Conservation (phyloP, 305 asterid genomes). For the Nicotiana rustica region DNA sequence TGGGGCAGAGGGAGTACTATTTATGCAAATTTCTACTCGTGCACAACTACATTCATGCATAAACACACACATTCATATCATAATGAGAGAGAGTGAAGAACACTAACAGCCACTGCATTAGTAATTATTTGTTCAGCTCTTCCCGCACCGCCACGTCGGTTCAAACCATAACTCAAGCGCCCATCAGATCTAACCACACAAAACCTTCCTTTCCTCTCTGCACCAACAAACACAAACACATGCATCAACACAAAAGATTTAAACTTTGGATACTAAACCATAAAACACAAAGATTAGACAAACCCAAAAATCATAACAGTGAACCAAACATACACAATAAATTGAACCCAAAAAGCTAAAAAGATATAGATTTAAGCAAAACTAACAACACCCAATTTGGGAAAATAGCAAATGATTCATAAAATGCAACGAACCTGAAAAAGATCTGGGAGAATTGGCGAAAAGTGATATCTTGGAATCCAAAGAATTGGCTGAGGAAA, state of each 20-base stretch:
- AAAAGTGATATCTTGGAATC: constrained; percentile 40
- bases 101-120: constrained; percentile 73
- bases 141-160: constrained; percentile 36
- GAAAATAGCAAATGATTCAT: constrained; percentile 26
- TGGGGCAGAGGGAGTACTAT: no score
- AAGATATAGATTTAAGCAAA: not conserved
- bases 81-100: constrained; percentile 1
- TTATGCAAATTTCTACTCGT: no score
- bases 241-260: not conserved
- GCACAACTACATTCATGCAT: no score
- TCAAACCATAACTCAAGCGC: constrained; percentile 48
- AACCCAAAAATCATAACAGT: not conserved
- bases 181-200: constrained; percentile 52
- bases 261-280: not conserved
- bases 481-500: constrained; percentile 48
- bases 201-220: constrained; percentile 55
- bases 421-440: constrained; percentile 45
- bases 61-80: not conserved
- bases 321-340: not conserved
- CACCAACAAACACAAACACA: constrained; percentile 23
- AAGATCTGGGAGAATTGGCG: constrained; percentile 43
- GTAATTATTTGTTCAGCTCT: constrained; percentile 52
- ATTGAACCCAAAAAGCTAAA: not conserved
- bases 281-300: no score
- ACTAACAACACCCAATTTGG: constrained; percentile 30